Base-by-base conservation (phyloP, 2,329 filamentous ascomycete species). In the Dothistroma pini region DNA sequence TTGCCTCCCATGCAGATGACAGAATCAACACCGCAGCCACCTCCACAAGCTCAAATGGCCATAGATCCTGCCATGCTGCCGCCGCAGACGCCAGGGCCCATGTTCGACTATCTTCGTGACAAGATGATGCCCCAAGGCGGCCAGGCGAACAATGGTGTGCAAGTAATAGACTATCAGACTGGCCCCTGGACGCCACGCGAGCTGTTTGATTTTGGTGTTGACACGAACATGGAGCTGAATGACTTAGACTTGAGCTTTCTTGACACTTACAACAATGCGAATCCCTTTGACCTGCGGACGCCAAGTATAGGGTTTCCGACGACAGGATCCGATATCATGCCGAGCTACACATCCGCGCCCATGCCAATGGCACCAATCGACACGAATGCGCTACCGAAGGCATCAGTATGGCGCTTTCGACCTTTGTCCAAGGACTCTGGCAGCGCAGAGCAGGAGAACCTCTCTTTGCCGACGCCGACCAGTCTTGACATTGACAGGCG, bases 371-470 rank as follows among this genome's bases (percentile, higher is more conserved):
- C 41, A 35, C 71, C 70, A 1, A 66, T 74, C 12, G 72, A 72
- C 55, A 71, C 71, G 0, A 70, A 69, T 51, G 69, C 72, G 19
- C 74, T 79, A 34, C 77, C 77, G 35, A 76, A 75, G 52, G 68
- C 73, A 9, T 79, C 77, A 22, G 74, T 79, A 5, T 80, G 78
- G 78, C 75, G 77, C 1, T 80, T 79, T 60, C 62, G 76, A 19
- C 78, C 78, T 0, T 66, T 74, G 1, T 64, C 72, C 6, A 72
- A 74, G 53, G 72, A 75, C 57, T 74, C 68, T 9, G 72, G 70
- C 6, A 73, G 71, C 32, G 71, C 69, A 9, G 71, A 75, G 50
- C 72, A 74, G 58, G 70, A 69, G 2, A 77, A 80, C 50, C 65
- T 80, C 1, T 77, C 75, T 2, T 68, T 79, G 5, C 70, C 76